Evolutionary conservation across 345 rosid genomes (phyloP).

Genomic region (Aegle marmelos): DNA sequence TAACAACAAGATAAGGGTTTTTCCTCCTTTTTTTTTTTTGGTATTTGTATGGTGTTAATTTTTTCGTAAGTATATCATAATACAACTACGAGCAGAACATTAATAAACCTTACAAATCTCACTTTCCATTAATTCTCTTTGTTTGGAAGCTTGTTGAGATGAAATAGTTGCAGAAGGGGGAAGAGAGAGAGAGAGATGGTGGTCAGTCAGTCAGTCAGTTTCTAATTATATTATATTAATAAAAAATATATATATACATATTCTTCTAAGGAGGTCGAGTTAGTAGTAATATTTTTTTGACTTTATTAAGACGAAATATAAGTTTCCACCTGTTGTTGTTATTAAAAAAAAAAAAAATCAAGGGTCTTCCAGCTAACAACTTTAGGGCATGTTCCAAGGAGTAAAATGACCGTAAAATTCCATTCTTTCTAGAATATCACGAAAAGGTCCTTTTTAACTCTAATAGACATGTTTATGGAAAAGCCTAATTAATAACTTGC

Average conservation of each 20-base stretch:
- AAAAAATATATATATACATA: slow-evolving; percentile 18
- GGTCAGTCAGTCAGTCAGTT: slow-evolving; percentile 49
- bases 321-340: slow-evolving; percentile 25
- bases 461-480: slow-evolving; percentile 19
- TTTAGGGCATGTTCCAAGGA: slow-evolving; percentile 54
- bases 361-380: slow-evolving; percentile 48
- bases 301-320: slow-evolving; percentile 48
- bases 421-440: slow-evolving; percentile 43
- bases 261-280: slow-evolving; percentile 30
- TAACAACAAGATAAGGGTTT: slow-evolving; percentile 41
- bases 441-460: slow-evolving; percentile 75
- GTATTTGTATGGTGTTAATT: slow-evolving; percentile 20
- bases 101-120: slow-evolving; percentile 53
- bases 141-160: slow-evolving; percentile 82
- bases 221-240: background rate
- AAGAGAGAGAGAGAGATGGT: slow-evolving; percentile 28
- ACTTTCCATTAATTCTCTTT: slow-evolving; percentile 84
- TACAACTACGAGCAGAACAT: slow-evolving; percentile 32
- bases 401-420: slow-evolving; percentile 52
- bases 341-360: background rate
- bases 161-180: slow-evolving; percentile 46
- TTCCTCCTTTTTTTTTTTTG: too few species aligned
- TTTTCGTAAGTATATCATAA: slow-evolving; percentile 22
- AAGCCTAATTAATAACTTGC: slow-evolving; percentile 15
- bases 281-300: slow-evolving; percentile 39